Base-by-base conservation (phyloP, 306 rosid species). In the Quercus mongolica region DNA sequence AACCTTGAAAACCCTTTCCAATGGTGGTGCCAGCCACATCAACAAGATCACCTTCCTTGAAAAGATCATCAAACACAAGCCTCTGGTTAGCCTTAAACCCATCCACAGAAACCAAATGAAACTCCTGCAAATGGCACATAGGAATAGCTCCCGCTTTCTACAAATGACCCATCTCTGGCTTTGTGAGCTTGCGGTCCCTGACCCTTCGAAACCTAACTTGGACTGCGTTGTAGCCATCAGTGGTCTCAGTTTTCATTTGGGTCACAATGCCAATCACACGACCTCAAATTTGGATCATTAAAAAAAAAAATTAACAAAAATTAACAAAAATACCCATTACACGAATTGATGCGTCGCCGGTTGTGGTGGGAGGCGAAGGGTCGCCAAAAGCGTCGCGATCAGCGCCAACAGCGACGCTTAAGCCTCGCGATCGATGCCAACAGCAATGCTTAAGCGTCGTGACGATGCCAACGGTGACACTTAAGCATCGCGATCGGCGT, bases 1-100 rank as follows among this genome's bases (percentile, higher is more conserved):
- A 80, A 87, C 91, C 99, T 83, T 95, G 99, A 68, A 95, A 95
- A 0, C 98, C 99, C 88, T 95, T 95, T 69, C 99, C 99, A 17
- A 95, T 95, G 57, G 99, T 95, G 84, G 85, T 91, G 65, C 99
- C 98, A 0, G 98, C 86, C 33, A 95, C 94, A 83, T 95, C 99
- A 69, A 95, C 99, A 52, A 95, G 82, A 79, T 95, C 99, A 0
- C 99, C 99, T 62, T 95, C 99, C 68, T 89, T 85, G 90, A 95
- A 95, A 12, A 95, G 44, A 12, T 95, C 87, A 28, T 89, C 86
- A 18, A 95, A 79, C 3, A 67, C 56, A 20, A 95, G 85, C 64
- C 85, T 83, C 79, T 92, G 99, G 78, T 89, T 95, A 6, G 89
- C 83, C 56, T 90, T 84, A 35, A 91, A 95, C 1, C 81, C 90